These are phyloP conservation scores for Xylaria arbuscula DNA, from an alignment of 2,329 filamentous ascomycete species.

Conservation along the genomic window DNA sequence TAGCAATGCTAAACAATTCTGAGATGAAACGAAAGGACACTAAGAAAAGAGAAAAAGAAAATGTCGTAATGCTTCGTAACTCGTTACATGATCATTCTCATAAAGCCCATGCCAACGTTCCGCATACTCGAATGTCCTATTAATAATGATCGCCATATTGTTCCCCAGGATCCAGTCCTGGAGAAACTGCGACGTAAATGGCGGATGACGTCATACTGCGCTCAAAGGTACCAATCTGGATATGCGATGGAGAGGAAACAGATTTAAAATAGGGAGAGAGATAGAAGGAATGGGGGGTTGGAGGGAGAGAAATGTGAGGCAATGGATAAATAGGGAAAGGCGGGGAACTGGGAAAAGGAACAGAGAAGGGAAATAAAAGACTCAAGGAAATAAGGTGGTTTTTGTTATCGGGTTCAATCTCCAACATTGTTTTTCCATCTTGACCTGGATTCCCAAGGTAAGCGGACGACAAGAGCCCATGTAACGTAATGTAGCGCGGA, in stretches of 20 bases:
- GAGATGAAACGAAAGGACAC: neutral
- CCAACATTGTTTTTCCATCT: neutral
- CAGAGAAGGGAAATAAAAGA: neutral
- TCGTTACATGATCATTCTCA: conserved; percentile 13
- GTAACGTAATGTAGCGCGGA: conserved; percentile 1
- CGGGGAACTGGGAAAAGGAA: neutral
- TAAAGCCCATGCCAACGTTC: neutral
- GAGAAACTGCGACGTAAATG: neutral
- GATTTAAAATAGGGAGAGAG: neutral
- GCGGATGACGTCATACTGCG: conserved; percentile 1
- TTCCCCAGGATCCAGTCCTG: neutral
- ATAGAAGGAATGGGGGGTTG: neutral
- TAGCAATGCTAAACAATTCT: conserved; percentile 3
- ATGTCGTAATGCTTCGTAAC: conserved; percentile 18
- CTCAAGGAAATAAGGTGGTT: neutral
- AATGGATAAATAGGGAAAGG: neutral
- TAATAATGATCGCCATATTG: neutral
- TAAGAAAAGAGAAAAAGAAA: conserved; percentile 6
- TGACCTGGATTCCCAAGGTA: neutral
- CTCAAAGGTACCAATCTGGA: conserved; percentile 5
- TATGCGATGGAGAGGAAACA: neutral
- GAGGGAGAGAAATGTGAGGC: neutral
- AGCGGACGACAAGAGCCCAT: neutral
- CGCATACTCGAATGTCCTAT: neutral
- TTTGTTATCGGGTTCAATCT: neutral